These are phyloP conservation scores for Neofusicoccum parvum DNA, from an alignment of 2,329 filamentous ascomycete genomes.

Conservation along the genomic window DNA sequence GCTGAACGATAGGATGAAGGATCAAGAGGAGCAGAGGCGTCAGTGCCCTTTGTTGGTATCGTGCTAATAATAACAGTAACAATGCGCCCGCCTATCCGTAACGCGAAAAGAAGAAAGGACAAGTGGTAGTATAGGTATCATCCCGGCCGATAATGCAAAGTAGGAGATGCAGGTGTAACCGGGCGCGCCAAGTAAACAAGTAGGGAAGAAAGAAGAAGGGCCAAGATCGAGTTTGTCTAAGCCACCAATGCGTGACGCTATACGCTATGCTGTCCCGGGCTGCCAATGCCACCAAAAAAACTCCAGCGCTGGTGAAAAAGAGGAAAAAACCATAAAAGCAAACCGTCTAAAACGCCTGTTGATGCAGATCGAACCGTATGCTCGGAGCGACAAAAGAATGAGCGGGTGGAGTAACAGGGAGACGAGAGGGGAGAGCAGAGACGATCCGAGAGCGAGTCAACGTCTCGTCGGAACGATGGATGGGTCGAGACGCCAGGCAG, in stretches of 20 bases:
- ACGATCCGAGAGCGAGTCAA: neutral
- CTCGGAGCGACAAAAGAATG: too few relatives aligned
- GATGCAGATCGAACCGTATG: neutral
- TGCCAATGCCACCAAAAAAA: neutral
- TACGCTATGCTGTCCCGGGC: neutral
- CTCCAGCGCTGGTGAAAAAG: too few relatives aligned
- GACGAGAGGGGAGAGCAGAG: neutral
- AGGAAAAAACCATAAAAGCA: neutral
- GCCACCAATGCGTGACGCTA: neutral
- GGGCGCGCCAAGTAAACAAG: neutral
- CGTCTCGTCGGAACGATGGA: neutral
- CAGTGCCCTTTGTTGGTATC: neutral
- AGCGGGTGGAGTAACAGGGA: neutral
- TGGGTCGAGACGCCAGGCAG: neutral
- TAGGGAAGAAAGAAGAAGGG: neutral
- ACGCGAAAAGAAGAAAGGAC: neutral
- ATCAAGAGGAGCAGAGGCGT: too few relatives aligned
- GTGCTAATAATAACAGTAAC: neutral
- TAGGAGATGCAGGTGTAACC: neutral
- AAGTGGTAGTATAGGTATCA: neutral
- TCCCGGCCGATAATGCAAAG: neutral
- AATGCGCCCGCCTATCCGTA: neutral
- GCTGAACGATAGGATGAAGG: too few relatives aligned
- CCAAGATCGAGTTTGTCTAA: neutral
- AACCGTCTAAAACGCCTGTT: neutral